These are phyloP conservation scores for Globisporangium ultimum DNA, from an alignment of 352 stramenopile genomes.

Conservation along the genomic window DNA sequence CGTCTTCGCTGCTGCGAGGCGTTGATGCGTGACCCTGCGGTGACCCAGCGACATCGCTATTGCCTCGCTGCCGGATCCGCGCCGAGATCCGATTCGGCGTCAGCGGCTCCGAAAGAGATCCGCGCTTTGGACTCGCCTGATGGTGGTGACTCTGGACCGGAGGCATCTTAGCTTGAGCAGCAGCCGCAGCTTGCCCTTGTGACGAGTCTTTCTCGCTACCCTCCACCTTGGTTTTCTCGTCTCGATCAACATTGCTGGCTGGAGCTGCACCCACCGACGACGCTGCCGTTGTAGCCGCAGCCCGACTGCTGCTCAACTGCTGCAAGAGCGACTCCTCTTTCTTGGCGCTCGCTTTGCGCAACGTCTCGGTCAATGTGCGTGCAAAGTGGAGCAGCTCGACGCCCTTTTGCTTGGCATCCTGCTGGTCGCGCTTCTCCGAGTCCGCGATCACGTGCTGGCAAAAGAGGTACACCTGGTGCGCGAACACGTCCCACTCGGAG, in stretches of 20 bases:
- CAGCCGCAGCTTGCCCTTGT: no score
- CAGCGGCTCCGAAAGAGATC: slow-evolving; percentile 8
- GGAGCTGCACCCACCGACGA: background rate
- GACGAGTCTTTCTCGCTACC: no score
- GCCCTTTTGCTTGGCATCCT: slow-evolving; percentile 65
- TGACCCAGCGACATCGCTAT: slow-evolving; percentile 12
- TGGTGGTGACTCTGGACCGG: no score
- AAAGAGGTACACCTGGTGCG: slow-evolving; percentile 67
- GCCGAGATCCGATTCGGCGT: slow-evolving; percentile 51
- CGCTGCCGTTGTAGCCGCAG: slow-evolving; percentile 2
- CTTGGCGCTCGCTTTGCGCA: slow-evolving; percentile 66
- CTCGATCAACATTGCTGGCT: no score
- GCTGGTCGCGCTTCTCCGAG: slow-evolving; percentile 40
- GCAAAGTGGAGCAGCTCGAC: slow-evolving; percentile 76
- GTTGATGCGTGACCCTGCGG: slow-evolving; percentile 34
- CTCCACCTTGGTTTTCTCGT: no score
- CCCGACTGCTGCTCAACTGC: slow-evolving; percentile 20
- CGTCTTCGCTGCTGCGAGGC: slow-evolving; percentile 4
- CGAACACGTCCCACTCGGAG: slow-evolving; percentile 65
- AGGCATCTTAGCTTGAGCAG: no score
- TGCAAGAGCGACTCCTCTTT: slow-evolving; percentile 57
- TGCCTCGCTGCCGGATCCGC: slow-evolving; percentile 47
- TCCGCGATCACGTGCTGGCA: slow-evolving; percentile 71
- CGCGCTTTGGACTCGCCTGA: slow-evolving; percentile 13
- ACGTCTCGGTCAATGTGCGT: slow-evolving; percentile 64